Percentiles rank a stretch among this genome's conserved stretches.
Conservation (phyloP, 2,329 filamentous ascomycete species). For the Neofusicoccum parvum region DNA sequence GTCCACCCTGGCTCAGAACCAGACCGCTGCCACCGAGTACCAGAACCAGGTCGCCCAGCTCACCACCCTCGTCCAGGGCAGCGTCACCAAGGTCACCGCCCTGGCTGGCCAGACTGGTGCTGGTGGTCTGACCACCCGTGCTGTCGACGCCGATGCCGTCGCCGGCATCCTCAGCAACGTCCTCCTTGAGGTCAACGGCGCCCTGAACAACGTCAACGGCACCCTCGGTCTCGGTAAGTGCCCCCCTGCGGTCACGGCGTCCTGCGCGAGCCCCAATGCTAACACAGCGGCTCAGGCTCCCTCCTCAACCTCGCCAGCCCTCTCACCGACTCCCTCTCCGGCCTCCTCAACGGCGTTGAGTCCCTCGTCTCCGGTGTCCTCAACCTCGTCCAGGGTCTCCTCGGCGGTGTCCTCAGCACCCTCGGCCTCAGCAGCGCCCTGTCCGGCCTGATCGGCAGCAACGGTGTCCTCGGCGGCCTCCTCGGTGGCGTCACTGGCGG, state of each 20-base stretch:
- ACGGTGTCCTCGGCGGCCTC: slow-evolving; percentile 1
- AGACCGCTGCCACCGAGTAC: slow-evolving; percentile 8
- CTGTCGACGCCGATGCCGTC: not conserved
- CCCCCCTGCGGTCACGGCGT: too few relatives aligned
- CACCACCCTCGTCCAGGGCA: slow-evolving; percentile 4
- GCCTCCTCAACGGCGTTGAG: slow-evolving; percentile 8
- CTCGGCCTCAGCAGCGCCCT: slow-evolving; percentile 11
- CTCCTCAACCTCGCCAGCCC: slow-evolving; percentile 7
- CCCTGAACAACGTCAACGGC: slow-evolving; percentile 6
- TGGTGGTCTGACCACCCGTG: not conserved
- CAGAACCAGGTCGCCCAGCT: not conserved
- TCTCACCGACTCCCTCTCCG: slow-evolving; percentile 12
- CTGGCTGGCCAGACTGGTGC: not conserved
- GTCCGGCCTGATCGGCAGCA: not conserved
- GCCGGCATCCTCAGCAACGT: slow-evolving; percentile 14
- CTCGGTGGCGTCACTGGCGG: not conserved
- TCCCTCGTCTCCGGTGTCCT: slow-evolving; percentile 8
- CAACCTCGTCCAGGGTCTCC: slow-evolving; percentile 6
- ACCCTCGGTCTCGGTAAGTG: slow-evolving; percentile 20
- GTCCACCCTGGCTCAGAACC: slow-evolving; percentile 11
- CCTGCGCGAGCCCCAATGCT: not conserved
- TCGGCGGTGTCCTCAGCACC: slow-evolving; percentile 7
- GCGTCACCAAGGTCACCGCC: slow-evolving; percentile 1
- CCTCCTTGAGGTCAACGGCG: slow-evolving; percentile 18
- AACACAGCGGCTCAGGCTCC: not conserved